Evolutionary conservation across 768 basidiomycete genomes (phyloP).

Genomic region (Suillus subaureus): DNA sequence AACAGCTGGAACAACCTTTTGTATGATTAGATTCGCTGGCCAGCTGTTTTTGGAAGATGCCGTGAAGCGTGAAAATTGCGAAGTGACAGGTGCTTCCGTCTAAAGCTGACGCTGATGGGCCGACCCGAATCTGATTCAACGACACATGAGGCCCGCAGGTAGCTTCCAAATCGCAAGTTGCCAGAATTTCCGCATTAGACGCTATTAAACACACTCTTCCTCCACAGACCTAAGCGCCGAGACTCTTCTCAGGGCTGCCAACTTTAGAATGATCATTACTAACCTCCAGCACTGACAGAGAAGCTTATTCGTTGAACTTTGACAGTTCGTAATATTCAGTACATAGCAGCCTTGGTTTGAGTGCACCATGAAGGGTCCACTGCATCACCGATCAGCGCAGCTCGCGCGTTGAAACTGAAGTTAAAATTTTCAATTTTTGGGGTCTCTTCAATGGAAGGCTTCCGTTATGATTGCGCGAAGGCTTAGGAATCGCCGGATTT

Average conservation of each 20-base stretch:
- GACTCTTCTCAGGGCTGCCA: not conserved
- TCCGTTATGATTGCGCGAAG: conserved; percentile 9
- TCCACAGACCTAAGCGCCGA: not conserved
- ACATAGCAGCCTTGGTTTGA: no score
- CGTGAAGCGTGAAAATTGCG: conserved; percentile 1
- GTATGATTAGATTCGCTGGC: conserved; percentile 3
- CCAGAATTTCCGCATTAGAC: conserved; percentile 8
- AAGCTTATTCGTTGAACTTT: no score
- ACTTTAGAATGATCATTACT: no score
- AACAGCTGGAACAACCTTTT: conserved; percentile 4
- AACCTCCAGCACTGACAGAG: no score
- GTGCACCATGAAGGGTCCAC: no score
- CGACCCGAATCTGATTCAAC: not conserved
- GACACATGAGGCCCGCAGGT: not conserved
- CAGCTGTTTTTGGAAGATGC: not conserved
- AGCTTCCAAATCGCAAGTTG: conserved; percentile 1
- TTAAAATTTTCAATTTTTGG: conserved; percentile 1
- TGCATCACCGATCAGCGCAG: not conserved
- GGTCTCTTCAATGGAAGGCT: conserved; percentile 5
- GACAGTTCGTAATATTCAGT: no score
- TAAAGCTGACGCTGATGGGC: not conserved
- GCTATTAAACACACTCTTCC: not conserved
- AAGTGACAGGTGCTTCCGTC: conserved; percentile 8
- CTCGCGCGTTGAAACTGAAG: not conserved
- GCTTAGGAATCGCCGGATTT: not conserved